Conservation (phyloP, 208 protist species). For the Leishmania martiniquensis region DNA sequence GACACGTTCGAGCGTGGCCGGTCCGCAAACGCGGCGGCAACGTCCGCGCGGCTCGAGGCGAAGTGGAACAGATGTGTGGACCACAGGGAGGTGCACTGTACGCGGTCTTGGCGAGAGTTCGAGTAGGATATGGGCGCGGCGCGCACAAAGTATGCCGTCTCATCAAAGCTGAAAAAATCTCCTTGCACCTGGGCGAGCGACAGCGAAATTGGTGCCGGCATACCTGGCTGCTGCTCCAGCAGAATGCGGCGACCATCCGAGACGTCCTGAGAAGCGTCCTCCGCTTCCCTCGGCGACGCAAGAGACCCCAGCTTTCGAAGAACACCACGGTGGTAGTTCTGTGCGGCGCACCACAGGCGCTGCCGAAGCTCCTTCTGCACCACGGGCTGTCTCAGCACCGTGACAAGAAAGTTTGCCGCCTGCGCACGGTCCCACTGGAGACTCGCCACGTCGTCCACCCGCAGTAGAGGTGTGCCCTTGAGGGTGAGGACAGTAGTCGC, state of each 20-base stretch:
- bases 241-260: not conserved
- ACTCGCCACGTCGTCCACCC: conserved; percentile 10
- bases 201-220: not conserved
- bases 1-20: conserved; percentile 8
- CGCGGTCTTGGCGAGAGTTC: not conserved
- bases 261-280: not conserved
- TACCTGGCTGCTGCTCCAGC: not conserved
- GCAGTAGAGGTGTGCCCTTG: not conserved
- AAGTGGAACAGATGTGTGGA: conserved; percentile 14
- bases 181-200: not conserved
- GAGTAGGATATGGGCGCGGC: not conserved
- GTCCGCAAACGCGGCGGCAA: not conserved
- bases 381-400: conserved; percentile 4
- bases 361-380: conserved; percentile 14
- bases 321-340: conserved; percentile 20
- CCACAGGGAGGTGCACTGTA: not conserved
- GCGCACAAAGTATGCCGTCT: not conserved
- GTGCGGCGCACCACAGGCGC: conserved; percentile 17
- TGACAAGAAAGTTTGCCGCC: conserved; percentile 13
- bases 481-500: not conserved
- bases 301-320: conserved; percentile 6
- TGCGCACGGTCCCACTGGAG: conserved; percentile 21
- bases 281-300: not conserved
- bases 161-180: conserved; percentile 10
- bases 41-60: not conserved